phyloP scores from a whole-genome alignment of 1,139 yeast genomes.

The Pichiaceae sp. region DNA sequence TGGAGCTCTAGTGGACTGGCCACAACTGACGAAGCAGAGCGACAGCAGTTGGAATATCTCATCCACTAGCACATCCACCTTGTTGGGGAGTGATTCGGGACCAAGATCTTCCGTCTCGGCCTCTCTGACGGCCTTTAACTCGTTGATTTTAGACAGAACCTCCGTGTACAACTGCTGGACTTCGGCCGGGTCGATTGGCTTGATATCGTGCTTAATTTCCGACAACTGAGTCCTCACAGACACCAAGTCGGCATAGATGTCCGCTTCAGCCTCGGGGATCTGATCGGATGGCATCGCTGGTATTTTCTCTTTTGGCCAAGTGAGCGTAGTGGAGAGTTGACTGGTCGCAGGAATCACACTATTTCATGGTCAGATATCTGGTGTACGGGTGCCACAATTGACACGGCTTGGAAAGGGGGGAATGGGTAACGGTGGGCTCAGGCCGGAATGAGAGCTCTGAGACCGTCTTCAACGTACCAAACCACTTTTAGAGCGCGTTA shows the following conservation, averaged over 20 bases:
- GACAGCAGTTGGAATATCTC: constrained; percentile 85
- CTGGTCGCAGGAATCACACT: too few species aligned
- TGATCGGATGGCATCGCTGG: constrained; percentile 1
- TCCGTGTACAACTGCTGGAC: constrained; percentile 35
- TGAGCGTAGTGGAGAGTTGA: too few species aligned
- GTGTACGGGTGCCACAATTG: too few species aligned
- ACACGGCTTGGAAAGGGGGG: too few species aligned
- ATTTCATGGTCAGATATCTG: too few species aligned
- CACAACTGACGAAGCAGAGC: constrained; percentile 83
- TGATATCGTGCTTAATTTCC: constrained; percentile 53
- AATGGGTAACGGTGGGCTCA: too few species aligned
- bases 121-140: constrained; percentile 25
- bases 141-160: constrained; percentile 28
- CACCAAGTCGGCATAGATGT: constrained; percentile 38
- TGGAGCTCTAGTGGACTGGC: constrained; percentile 82
- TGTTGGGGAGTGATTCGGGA: constrained; percentile 13
- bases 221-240: constrained; percentile 43
- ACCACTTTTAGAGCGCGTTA: too few species aligned
- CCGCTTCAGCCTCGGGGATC: constrained; percentile 46
- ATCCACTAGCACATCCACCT: constrained; percentile 67
- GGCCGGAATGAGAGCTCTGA: too few species aligned
- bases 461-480: too few species aligned
- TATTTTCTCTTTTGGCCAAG: too few species aligned
- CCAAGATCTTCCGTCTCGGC: constrained; percentile 13
- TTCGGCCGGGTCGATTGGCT: constrained; percentile 57